Conservation (phyloP, 176 grass and related monocot species). For the Hordeum marinum region DNA sequence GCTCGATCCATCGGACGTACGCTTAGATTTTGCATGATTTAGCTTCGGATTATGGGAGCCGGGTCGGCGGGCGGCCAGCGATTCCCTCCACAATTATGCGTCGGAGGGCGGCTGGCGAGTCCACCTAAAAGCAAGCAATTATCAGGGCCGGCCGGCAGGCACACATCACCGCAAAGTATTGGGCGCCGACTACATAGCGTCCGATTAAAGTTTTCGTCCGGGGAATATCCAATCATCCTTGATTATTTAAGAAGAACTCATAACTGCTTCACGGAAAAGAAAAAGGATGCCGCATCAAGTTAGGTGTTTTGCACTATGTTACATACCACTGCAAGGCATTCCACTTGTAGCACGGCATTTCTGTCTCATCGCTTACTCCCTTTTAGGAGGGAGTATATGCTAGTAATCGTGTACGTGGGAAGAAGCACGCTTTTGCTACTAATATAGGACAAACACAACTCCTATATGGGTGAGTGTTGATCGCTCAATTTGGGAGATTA, state of each 20-base stretch:
- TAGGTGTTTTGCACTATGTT: too few species aligned
- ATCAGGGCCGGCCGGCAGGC: not conserved
- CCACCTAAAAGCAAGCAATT: constrained; percentile 44
- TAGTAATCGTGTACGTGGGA: too few species aligned
- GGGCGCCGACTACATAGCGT: not conserved
- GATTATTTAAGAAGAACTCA: not conserved
- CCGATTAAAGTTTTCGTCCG: not conserved
- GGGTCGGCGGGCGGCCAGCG: not conserved
- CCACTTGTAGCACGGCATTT: too few species aligned
- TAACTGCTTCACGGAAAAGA: not conserved
- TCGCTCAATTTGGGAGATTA: too few species aligned
- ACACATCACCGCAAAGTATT: not conserved
- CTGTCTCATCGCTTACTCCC: too few species aligned
- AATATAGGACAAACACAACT: too few species aligned
- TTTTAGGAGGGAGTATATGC: too few species aligned
- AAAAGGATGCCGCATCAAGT: too few species aligned
- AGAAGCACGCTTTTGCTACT: too few species aligned
- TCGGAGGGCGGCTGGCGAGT: not conserved
- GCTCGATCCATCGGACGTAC: not conserved
- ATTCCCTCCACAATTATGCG: constrained; percentile 23
- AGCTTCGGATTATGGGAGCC: not conserved
- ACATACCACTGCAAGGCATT: too few species aligned
- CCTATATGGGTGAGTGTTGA: too few species aligned
- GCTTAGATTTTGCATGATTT: constrained; percentile 32
- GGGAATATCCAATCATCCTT: not conserved